A percentile compares a stretch with the other conserved stretches of the same genome.
Evolutionary conservation across 768 basidiomycete genomes (phyloP).

Genomic region (Boletus tomentosulus): DNA sequence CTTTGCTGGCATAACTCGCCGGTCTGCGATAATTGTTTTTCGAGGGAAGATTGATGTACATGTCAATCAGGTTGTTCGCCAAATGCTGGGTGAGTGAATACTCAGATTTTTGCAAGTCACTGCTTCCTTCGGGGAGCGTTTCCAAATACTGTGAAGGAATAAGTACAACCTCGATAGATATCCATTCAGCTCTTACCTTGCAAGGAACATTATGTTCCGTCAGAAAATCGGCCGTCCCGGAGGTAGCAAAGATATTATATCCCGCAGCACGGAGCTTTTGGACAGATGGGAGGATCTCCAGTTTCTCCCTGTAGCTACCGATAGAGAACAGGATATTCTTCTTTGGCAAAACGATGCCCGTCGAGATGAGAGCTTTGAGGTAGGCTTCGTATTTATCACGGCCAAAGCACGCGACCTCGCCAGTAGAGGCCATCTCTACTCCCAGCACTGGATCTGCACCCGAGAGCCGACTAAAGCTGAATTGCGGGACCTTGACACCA

Average conservation of each 20-base stretch:
- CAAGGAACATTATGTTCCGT: constrained; percentile 95
- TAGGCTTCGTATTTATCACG: constrained; percentile 98
- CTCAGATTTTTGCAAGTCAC: constrained; percentile 86
- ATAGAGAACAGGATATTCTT: constrained; percentile 98
- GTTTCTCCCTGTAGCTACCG: constrained; percentile 95
- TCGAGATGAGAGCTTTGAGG: constrained; percentile 93
- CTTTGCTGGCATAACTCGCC: constrained; percentile 94
- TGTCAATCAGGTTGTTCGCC: constrained; percentile 95
- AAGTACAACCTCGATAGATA: neutral
- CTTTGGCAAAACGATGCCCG: constrained; percentile 90
- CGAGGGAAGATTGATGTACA: constrained; percentile 99
- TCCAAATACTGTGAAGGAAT: constrained; percentile 69
- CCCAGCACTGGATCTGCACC: constrained; percentile 97
- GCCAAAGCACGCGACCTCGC: constrained; percentile 98
- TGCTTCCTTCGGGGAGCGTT: constrained; percentile 70
- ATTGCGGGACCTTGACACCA: constrained; percentile 99
- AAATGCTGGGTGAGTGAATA: constrained; percentile 97
- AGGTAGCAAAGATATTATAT: constrained; percentile 94
- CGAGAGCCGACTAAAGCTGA: constrained; percentile 94
- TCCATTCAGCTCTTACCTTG: constrained; percentile 53
- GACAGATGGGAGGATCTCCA: constrained; percentile 92
- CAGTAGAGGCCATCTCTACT: constrained; percentile 99
- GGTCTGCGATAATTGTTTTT: constrained; percentile 97
- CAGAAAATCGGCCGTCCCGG: constrained; percentile 96
- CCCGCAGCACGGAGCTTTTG: constrained; percentile 93